Evolutionary conservation across 2,329 filamentous ascomycete species (phyloP), one percentile per base, ranked within the genome.

Genomic region (Gnomoniopsis smithogilvyi): DNA sequence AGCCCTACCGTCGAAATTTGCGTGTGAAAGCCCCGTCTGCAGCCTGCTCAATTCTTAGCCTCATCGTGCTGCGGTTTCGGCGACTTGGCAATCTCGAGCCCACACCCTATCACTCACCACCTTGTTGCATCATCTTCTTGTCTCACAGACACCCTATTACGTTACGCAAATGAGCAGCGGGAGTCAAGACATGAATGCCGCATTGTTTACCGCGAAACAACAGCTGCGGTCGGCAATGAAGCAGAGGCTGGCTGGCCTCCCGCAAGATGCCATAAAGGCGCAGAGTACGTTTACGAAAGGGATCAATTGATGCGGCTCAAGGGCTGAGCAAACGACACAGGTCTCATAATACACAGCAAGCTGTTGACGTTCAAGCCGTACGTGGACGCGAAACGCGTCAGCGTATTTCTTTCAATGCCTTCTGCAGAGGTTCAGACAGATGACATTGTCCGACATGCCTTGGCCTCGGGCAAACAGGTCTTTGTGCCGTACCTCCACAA

Each of bases 351-450:
- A 22, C 88, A 87, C 64, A 80, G 85, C 56, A 77, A 81, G 7
- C 75, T 97, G 41, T 77, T 88, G 48, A 78, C 80, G 12, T 84
- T 93, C 67, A 80, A 84, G 53, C 89, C 92, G 56, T 99, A 96
- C 71, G 77, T 85, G 63, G 79, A 87, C 56, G 93, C 95, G 46
- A 82, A 79, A 61, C 82, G 85, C 55, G 84, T 99, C 68, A 92
- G 91, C 66, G 81, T 99, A 58, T 99, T 96, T 71, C 80, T 99
- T 17, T 95, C 94, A 12, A 99, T 99, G 95, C 92, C 93, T 1
- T 77, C 80, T 11, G 89, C 88, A 24, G 95, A 99, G 76, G 83
- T 96, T 26, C 91, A 92, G 66, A 99, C 95, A 1, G 86, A 88
- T 54, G 78, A 80, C 51, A 91, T 98, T 56, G 91, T 98, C 10